Percentiles rank a stretch among this genome's conserved stretches.
Evolutionary conservation across 805 yeast species (phyloP).

Genomic region (Starmerella scarabaei): DNA sequence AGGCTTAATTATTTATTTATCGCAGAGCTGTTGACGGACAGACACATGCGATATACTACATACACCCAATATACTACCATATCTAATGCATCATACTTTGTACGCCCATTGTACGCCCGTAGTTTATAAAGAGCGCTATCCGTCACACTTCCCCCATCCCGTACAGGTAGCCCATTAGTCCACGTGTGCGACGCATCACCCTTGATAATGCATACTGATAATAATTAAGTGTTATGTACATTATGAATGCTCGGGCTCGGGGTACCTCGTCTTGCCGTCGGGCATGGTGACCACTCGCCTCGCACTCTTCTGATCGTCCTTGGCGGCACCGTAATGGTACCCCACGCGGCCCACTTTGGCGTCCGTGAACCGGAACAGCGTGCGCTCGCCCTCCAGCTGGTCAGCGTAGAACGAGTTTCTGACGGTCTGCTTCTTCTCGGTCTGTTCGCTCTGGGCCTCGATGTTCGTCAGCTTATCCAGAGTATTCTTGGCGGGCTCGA

Average conservation of each 20-base stretch:
- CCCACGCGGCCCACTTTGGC: conserved; percentile 80
- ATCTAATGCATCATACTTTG: neutral
- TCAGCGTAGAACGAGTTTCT: conserved; percentile 38
- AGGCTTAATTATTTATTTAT: too few relatives aligned
- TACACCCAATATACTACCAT: neutral
- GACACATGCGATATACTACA: too few relatives aligned
- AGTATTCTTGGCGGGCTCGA: conserved; percentile 79
- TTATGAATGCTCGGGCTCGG: conserved; percentile 20
- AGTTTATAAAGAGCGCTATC: too few relatives aligned
- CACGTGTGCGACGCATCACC: too few relatives aligned
- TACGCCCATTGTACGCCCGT: too few relatives aligned
- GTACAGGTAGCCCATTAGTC: too few relatives aligned
- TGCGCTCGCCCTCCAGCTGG: conserved; percentile 54
- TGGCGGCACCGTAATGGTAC: conserved; percentile 77
- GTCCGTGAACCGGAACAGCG: conserved; percentile 59
- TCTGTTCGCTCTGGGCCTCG: conserved; percentile 18
- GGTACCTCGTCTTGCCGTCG: conserved; percentile 19
- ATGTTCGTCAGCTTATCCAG: conserved; percentile 42
- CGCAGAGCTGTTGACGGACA: too few relatives aligned
- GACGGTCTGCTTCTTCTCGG: conserved; percentile 26
- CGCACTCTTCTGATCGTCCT: conserved; percentile 78
- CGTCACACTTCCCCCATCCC: too few relatives aligned
- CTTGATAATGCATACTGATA: too few relatives aligned
- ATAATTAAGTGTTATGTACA: too few relatives aligned
- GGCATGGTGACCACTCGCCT: conserved; percentile 33